Evolutionary conservation across 169 alveolate genomes (phyloP), one percentile per base, ranked within the genome.

Genomic region (Plasmodium coatneyi): DNA sequence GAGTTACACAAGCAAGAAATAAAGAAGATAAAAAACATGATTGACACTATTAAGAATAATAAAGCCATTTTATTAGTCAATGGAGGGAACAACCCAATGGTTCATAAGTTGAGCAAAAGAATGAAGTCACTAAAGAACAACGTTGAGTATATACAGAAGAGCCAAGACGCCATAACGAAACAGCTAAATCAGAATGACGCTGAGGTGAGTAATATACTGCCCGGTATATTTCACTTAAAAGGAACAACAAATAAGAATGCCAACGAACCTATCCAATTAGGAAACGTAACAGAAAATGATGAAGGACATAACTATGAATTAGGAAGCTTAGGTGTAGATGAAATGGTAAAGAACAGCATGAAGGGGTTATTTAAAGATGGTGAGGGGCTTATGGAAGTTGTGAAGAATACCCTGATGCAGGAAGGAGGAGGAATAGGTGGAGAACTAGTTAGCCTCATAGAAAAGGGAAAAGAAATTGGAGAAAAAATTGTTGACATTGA

Each of bases 401-500:
- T 86, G 10, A 84, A 84, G 39, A 60, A 16, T 28, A 16, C 84
- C 16, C 25, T 72, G 76, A 39, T 56, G 5, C 79, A 74, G 49
- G 74, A 36, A 19, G 84, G 60, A 52, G 87, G 43, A 30, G 76
- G 41, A 43, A 30, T 49, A 4, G 82, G 72, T 32, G 70, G 43
- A 32, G 93, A 74, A 2, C 28, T 86, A 34, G 80, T 16, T 16
- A 78, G 49, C 19, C 30, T 86, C 14, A 49, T 86, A 74, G 81
- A 74, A 66, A 49, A 86, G 66, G 93, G 93, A 49, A 86, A 86
- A 86, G 93, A 86, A 76, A 46, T 86, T 10, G 84, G 80, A 46
- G 87, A 86, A 0, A 43, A 72, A 54, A 41, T 86, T 46, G 52
- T 30, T 1, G 28, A 72, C 1, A 52, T 74, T 32, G 80, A 49